Evolutionary conservation across 306 rosid genomes (phyloP).

Genomic region (Hippophae rhamnoides): DNA sequence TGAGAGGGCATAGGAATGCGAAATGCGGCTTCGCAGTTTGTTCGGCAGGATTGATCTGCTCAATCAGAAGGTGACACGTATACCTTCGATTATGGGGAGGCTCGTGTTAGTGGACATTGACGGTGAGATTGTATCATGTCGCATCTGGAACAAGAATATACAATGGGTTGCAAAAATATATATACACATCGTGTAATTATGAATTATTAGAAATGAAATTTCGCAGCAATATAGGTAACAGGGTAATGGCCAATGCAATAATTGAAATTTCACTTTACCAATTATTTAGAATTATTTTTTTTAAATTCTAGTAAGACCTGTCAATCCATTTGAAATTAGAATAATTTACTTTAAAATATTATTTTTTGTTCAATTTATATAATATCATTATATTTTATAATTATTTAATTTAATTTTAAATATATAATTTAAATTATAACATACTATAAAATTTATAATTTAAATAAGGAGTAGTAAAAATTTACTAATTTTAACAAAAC

Average conservation of each 20-base stretch:
- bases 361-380: too few species aligned
- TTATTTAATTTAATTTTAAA: too few species aligned
- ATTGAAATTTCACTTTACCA: neutral
- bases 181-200: constrained; percentile 17
- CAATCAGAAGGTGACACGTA: constrained; percentile 25
- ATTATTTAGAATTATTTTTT: neutral
- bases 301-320: too few species aligned
- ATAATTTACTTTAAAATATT: too few species aligned
- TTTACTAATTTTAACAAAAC: too few species aligned
- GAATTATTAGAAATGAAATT: constrained; percentile 12
- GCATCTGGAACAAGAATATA: too few species aligned
- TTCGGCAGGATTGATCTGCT: neutral
- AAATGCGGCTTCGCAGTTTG: constrained; percentile 17
- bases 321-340: too few species aligned
- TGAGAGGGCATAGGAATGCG: constrained; percentile 1
- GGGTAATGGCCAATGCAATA: constrained; percentile 11
- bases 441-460: too few species aligned
- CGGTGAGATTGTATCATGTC: neutral
- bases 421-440: too few species aligned
- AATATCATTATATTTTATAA: too few species aligned
- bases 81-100: constrained; percentile 9
- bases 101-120: constrained; percentile 35
- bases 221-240: neutral
- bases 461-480: too few species aligned
- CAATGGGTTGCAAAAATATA: too few species aligned